Evolutionary conservation across 2,329 filamentous ascomycete genomes (phyloP).

Genomic region (Tolypocladium ovalisporum): DNA sequence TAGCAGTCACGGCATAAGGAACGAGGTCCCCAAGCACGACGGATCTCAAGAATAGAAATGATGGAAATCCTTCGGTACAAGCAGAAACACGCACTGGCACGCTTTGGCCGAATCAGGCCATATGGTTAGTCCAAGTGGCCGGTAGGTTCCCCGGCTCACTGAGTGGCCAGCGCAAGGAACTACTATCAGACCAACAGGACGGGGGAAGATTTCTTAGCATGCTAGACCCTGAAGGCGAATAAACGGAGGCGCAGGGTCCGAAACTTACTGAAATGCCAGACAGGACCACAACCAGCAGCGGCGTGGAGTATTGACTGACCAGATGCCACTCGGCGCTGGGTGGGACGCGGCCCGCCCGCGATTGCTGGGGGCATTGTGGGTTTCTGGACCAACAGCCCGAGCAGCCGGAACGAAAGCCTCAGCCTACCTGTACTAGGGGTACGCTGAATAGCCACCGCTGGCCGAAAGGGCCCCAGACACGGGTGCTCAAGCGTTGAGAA

Average conservation of each 20-base stretch:
- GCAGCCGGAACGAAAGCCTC: background rate
- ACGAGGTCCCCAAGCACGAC: background rate
- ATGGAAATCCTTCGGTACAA: background rate
- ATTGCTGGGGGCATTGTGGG: background rate
- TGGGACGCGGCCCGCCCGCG: background rate
- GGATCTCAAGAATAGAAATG: background rate
- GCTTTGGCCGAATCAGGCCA: background rate
- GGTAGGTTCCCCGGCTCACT: background rate
- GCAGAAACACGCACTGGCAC: background rate
- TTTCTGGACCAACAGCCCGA: background rate
- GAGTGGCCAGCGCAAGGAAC: background rate
- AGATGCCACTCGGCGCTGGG: background rate
- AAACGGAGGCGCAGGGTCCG: background rate
- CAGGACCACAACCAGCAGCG: background rate
- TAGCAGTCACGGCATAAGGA: background rate
- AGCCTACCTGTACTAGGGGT: background rate
- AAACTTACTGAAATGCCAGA: background rate
- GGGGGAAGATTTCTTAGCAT: background rate
- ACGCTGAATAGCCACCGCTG: background rate
- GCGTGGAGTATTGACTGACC: background rate
- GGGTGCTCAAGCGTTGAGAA: background rate
- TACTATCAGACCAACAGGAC: background rate
- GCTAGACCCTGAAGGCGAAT: background rate
- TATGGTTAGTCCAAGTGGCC: background rate
- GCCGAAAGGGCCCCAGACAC: background rate